Base-by-base conservation (phyloP, 2,329 filamentous ascomycete genomes). In the Catunica adiposa region DNA sequence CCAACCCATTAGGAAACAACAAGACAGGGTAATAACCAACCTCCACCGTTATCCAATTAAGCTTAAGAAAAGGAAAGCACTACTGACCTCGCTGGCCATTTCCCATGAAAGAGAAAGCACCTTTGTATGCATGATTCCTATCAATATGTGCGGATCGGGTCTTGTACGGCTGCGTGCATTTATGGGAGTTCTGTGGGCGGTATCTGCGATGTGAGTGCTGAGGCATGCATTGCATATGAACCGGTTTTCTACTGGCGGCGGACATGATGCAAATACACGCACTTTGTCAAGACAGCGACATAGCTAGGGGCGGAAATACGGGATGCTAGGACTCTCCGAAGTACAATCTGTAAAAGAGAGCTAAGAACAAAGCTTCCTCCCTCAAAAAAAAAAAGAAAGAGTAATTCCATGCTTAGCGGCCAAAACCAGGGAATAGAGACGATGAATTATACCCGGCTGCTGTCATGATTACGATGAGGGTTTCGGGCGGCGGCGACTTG, bases 221-320 rank as follows among this genome's bases (percentile, higher is more conserved):
- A 34, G 29, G 29, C 29, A 11, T 44, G 15, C 40, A 17, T 44
- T 44, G 40, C 40, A 44, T n/a, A n/a, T 17, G 40, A 44, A 44
- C 40, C 40, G 4, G 40, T 44, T 22, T 44, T 44, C 20, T n/a
- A 44, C 15, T 22, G 20, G 40, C 40, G 20, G 40, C 40, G 40
- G 40, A 44, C 40, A 44, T 44, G 40, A 44, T 44, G n/a, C 40
- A 44, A 44, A 44, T 44, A 44, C 20, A 34, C 29, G 29, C 11
- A 34, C 11, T 34, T 34, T 34, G 11, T 34, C 29, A 34, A 34
- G 29, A 34, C 7, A 44, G 20, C 15, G 5, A 44, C 15, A 44
- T 44, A n/a, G 40, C 40, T 44, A n/a, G 40, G 40, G 40, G 40
- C 40, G 40, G 40, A 44, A 44, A 44, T n/a, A n/a, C 40, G 40